These are phyloP conservation scores for Alternaria incomplexa DNA, from an alignment of 2,329 filamentous ascomycete species.

Conservation along the genomic window DNA sequence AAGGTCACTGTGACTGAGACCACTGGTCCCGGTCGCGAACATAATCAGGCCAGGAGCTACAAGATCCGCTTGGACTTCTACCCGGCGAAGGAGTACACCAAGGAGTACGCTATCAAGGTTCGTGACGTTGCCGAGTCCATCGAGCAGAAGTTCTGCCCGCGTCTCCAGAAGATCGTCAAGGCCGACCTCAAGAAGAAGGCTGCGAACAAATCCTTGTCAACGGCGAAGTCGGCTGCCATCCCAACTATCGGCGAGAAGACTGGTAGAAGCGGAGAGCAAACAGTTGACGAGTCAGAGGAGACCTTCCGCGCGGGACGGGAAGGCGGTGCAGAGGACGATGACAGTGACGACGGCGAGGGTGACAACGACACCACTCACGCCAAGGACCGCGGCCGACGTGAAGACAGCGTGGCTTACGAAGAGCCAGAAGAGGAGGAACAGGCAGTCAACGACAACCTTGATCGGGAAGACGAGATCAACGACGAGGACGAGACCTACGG, in stretches of 20 bases:
- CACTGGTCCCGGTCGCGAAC: conserved; percentile 72
- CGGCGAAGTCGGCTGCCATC: conserved; percentile 65
- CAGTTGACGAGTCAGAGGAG: conserved; percentile 46
- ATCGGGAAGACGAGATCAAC: conserved; percentile 59
- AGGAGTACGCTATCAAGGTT: conserved; percentile 82
- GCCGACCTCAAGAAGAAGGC: conserved; percentile 82
- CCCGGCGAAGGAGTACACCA: conserved; percentile 78
- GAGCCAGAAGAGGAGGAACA: conserved; percentile 92
- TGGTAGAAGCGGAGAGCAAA: conserved; percentile 61
- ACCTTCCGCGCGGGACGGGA: conserved; percentile 46
- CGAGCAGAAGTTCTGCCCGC: conserved; percentile 78
- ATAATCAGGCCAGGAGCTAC: conserved; percentile 80
- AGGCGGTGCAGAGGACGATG: conserved; percentile 70
- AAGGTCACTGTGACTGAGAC: conserved; percentile 80
- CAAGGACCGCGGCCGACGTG: conserved; percentile 76
- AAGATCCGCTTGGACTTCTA: conserved; percentile 84
- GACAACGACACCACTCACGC: conserved; percentile 66
- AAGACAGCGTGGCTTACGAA: conserved; percentile 85
- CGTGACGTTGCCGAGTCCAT: conserved; percentile 79
- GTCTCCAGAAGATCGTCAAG: conserved; percentile 72
- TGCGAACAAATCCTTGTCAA: conserved; percentile 62
- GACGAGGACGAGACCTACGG: conserved; percentile 61
- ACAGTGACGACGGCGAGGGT: conserved; percentile 69
- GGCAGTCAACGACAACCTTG: conserved; percentile 69
- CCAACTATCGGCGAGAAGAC: conserved; percentile 75